A percentile compares a stretch with the other conserved stretches of the same genome.
Conservation (phyloP, 2,329 filamentous ascomycete genomes). For the Fusarium abutilonis region DNA sequence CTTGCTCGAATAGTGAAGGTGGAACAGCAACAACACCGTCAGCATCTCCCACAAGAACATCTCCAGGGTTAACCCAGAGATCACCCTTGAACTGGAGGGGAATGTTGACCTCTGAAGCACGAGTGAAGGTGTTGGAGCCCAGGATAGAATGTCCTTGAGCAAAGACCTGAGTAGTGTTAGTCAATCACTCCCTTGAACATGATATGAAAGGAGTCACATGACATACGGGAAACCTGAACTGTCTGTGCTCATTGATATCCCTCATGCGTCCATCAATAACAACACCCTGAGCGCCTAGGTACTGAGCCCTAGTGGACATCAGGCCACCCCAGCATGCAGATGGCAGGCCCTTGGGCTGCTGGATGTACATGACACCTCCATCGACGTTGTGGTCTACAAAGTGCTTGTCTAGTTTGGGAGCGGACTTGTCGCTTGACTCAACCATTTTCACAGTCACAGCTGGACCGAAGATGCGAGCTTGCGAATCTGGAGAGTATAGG, state of each 20-base stretch:
- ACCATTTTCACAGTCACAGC: constrained; percentile 48
- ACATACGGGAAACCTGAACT: constrained; percentile 31
- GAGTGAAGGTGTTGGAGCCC: constrained; percentile 47
- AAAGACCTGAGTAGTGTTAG: constrained; percentile 39
- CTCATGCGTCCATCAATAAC: constrained; percentile 46
- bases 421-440: constrained; percentile 34
- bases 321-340: constrained; percentile 47
- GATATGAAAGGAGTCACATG: too few species aligned
- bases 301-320: constrained; percentile 47
- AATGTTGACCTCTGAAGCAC: constrained; percentile 44
- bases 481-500: constrained; percentile 38
- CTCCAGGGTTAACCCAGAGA: constrained; percentile 47
- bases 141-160: constrained; percentile 43
- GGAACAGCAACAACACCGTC: constrained; percentile 48
- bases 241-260: constrained; percentile 46
- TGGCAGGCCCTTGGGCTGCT: constrained; percentile 42
- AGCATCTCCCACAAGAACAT: constrained; percentile 44
- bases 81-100: constrained; percentile 43
- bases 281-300: constrained; percentile 41
- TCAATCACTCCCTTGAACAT: too few species aligned
- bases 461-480: constrained; percentile 39
- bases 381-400: constrained; percentile 45
- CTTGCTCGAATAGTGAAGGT: constrained; percentile 33
- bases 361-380: constrained; percentile 44
- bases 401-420: constrained; percentile 43